Conservation (phyloP, 1,284 basidiomycete genomes). For the Ganoderma lucidum region DNA sequence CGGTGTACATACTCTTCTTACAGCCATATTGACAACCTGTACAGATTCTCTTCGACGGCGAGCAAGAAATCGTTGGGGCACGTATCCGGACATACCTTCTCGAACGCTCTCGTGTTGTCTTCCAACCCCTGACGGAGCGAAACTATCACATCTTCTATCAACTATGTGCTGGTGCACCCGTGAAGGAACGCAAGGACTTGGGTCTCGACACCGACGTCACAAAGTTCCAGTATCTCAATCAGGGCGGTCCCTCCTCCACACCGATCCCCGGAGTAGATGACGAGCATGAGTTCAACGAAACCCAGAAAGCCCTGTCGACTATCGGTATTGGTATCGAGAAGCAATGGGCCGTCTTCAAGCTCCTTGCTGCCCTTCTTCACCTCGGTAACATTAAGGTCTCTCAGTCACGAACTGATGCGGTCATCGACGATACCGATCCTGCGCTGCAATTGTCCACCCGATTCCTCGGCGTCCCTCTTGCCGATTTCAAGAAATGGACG, state of each 20-base stretch:
- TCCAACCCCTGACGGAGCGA: slow-evolving; percentile 95
- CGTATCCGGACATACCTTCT: slow-evolving; percentile 97
- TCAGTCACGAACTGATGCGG: slow-evolving; percentile 83
- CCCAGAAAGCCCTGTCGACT: slow-evolving; percentile 94
- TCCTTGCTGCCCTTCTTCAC: slow-evolving; percentile 94
- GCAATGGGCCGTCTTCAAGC: slow-evolving; percentile 97
- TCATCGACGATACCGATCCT: slow-evolving; percentile 87
- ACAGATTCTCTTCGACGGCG: slow-evolving; percentile 94
- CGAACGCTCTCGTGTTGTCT: slow-evolving; percentile 96
- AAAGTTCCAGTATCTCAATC: slow-evolving; percentile 93
- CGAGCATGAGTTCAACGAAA: slow-evolving; percentile 92
- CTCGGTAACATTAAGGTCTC: slow-evolving; percentile 96
- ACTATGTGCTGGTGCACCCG: slow-evolving; percentile 94
- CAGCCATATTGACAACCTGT: slow-evolving; percentile 23
- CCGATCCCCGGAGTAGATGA: slow-evolving; percentile 95
- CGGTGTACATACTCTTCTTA: slow-evolving; percentile 1
- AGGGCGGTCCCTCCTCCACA: slow-evolving; percentile 89
- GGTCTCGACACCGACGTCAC: slow-evolving; percentile 87
- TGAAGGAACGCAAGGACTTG: slow-evolving; percentile 95
- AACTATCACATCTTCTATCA: slow-evolving; percentile 99
- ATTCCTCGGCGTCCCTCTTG: slow-evolving; percentile 89
- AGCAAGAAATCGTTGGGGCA: slow-evolving; percentile 97
- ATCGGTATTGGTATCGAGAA: slow-evolving; percentile 97
- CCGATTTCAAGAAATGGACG: slow-evolving; percentile 99
- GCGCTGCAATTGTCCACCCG: slow-evolving; percentile 85